These are phyloP conservation scores for Ilex aquifolium DNA, from an alignment of 257 asterid species.

Conservation along the genomic window DNA sequence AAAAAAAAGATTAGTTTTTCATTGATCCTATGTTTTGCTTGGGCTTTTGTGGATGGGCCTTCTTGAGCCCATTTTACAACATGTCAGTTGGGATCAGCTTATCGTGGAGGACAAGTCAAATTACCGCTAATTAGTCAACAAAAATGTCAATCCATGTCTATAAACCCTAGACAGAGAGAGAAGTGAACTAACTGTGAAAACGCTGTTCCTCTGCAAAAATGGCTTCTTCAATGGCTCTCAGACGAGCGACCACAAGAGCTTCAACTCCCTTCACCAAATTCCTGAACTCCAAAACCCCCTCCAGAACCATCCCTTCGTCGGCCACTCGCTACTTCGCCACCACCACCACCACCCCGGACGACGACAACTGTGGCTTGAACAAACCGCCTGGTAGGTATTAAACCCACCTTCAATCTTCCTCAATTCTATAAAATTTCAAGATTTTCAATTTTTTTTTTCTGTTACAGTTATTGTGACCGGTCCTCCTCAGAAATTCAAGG, in stretches of 20 bases:
- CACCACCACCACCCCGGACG: background rate
- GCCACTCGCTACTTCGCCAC: slow-evolving; percentile 8
- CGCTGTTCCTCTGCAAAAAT: no score
- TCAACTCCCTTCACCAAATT: slow-evolving; percentile 4
- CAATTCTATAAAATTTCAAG: background rate
- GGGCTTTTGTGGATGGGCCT: no score
- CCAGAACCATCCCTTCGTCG: background rate
- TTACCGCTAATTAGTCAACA: no score
- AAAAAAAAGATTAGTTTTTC: no score
- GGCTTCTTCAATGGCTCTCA: background rate
- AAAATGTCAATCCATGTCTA: no score
- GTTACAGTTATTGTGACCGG: background rate
- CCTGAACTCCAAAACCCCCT: background rate
- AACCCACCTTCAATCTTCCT: background rate
- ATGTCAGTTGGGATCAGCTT: no score
- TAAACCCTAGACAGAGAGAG: no score
- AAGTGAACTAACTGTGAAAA: no score
- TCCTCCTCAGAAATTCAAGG: background rate
- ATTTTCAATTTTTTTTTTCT: background rate
- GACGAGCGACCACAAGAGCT: background rate
- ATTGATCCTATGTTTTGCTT: no score
- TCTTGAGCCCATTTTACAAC: no score
- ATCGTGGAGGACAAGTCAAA: no score
- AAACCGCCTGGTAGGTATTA: slow-evolving; percentile 11
- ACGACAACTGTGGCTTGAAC: background rate